phyloP scores from a whole-genome alignment of 257 asterid genomes.

The Thymus quinquecostatus region DNA sequence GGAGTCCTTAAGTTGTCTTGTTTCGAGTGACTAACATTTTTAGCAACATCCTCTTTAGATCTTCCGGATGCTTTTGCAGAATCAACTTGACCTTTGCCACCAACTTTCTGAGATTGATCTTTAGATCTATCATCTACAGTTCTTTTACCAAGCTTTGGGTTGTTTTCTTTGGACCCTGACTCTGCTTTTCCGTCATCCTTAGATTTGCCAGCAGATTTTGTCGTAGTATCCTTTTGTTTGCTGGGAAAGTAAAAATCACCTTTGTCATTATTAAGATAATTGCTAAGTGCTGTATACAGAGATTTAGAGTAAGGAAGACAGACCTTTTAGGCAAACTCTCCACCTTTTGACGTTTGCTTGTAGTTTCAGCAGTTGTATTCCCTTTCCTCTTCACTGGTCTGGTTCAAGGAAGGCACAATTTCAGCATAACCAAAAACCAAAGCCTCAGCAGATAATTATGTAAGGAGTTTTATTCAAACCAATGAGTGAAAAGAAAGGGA shows the following conservation, averaged over 20 bases:
- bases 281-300: constrained; percentile 1
- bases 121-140: constrained; percentile 46
- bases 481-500: neutral
- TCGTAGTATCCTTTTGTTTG: constrained; percentile 49
- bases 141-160: constrained; percentile 46
- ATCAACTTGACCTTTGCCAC: constrained; percentile 46
- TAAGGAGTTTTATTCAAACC: constrained; percentile 8
- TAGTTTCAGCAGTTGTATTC: constrained; percentile 45
- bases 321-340: constrained; percentile 66
- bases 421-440: constrained; percentile 31
- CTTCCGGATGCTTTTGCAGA: constrained; percentile 51
- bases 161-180: constrained; percentile 44
- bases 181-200: constrained; percentile 54
- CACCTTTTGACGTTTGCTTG: constrained; percentile 54
- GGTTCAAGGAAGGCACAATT: constrained; percentile 32
- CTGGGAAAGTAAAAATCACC: constrained; percentile 43
- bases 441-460: neutral
- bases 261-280: constrained; percentile 31
- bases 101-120: constrained; percentile 37
- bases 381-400: constrained; percentile 71
- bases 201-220: constrained; percentile 52
- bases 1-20: constrained; percentile 47
- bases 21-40: constrained; percentile 50
- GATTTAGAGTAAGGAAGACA: constrained; percentile 21
- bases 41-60: constrained; percentile 57